phyloP scores from a whole-genome alignment of 192 early-diverging fungal species.

The Mortierella alpina region DNA sequence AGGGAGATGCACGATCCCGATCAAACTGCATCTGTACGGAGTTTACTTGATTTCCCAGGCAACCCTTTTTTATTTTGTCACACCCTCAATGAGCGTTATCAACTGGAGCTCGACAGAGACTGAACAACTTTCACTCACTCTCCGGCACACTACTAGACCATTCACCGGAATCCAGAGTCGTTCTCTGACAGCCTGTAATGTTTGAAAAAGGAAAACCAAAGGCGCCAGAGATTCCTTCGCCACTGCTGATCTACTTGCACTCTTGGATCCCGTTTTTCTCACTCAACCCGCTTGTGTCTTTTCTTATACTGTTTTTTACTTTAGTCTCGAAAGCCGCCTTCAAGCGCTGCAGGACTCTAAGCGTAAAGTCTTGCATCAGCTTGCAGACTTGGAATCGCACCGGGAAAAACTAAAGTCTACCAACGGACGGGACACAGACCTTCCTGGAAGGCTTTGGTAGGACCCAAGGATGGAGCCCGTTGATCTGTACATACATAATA shows the following conservation, averaged over 20 bases:
- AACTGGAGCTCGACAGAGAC: not conserved
- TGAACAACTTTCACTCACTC: not conserved
- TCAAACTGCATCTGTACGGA: constrained; percentile 21
- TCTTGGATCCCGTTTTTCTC: not conserved
- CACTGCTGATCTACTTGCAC: not conserved
- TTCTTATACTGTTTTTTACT: not conserved
- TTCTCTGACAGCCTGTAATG: constrained; percentile 35
- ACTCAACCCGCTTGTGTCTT: not conserved
- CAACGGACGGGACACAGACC: constrained; percentile 17
- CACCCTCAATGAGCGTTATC: not conserved
- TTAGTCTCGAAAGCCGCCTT: constrained; percentile 22
- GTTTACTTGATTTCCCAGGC: too few relatives aligned
- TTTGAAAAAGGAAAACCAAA: too few relatives aligned
- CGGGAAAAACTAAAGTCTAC: constrained; percentile 20
- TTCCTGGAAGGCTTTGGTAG: constrained; percentile 40
- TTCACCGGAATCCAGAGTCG: constrained; percentile 39
- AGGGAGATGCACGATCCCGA: constrained; percentile 40
- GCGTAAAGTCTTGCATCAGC: constrained; percentile 23
- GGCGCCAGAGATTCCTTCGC: too few relatives aligned
- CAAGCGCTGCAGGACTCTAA: constrained; percentile 29
- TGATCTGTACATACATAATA: too few relatives aligned
- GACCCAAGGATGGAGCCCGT: too few relatives aligned
- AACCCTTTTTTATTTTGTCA: not conserved
- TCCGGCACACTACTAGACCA: not conserved
- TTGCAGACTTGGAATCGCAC: constrained; percentile 34